Evolutionary conservation across 2,329 filamentous ascomycete species (phyloP), one percentile per base, ranked within the genome.

Genomic region (Nannizziopsis barbatae): DNA sequence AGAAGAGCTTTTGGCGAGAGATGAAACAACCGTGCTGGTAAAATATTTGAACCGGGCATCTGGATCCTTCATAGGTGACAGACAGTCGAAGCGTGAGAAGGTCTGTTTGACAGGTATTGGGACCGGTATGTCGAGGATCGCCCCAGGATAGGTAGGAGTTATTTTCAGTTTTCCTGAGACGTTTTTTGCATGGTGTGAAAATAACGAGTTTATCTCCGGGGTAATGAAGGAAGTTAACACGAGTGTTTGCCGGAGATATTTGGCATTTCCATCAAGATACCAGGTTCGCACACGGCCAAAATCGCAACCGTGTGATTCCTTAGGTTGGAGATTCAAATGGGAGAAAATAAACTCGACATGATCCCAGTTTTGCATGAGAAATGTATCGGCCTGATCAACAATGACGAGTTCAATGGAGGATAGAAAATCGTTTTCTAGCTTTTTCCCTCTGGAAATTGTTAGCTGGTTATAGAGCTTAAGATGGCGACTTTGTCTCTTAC

Each of bases 351-450:
- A 86, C 64, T 93, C 86, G 52, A 95, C 79, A 62, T 98, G 90
- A 60, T 95, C 88, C 89, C 90, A 96, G 64, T 95, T 96, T 65
- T 98, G 92, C 88, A 95, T 95, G 7, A 94, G 77, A 37, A 95
- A 77, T 0, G 88, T 88, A 65, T 96, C 89, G 10, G 87, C 84
- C 66, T 96, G 89, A 64, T 98, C 92, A 52, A 95, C 75, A 41
- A 96, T 75, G 30, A 92, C 81, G 45, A 98, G 68, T 67, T 98
- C 92, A 58, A 98, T 86, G 1, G 90, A 96, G 50, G 85, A 90
- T 11, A 98, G 74, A 62, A 95, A 98, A 65, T 98, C 92, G 57
- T 79, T 81, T 63, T 96, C 90, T 32, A 77, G 68, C 55, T 80
- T 80, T 62, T 83, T 83, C 52, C 72, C 75, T 56, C 70, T 75